Evolutionary conservation across 768 basidiomycete species (phyloP).

Genomic region (Podaxis sp.): DNA sequence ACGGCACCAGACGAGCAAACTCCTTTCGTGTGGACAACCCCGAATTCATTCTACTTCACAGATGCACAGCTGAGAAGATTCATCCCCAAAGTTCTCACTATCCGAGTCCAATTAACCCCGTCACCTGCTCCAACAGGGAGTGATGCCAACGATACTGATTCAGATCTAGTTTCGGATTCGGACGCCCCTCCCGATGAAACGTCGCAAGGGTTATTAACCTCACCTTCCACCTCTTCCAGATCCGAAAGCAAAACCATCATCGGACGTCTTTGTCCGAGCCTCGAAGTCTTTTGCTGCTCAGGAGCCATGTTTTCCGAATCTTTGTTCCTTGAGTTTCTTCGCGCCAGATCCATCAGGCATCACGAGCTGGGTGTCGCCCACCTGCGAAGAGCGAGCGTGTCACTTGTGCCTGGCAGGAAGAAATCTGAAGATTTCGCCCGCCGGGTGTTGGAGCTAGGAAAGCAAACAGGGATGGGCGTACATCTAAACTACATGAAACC

Average conservation of each 20-base stretch:
- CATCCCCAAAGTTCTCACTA: not conserved
- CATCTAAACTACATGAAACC: not conserved
- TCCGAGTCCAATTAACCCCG: not conserved
- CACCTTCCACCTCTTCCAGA: not conserved
- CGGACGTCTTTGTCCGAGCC: not conserved
- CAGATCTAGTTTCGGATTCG: not conserved
- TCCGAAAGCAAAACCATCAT: not conserved
- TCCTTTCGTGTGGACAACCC: not conserved
- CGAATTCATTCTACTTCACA: not conserved
- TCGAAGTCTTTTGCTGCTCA: not conserved
- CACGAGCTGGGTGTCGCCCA: not conserved
- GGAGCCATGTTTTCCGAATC: conserved; percentile 7
- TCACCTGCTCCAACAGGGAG: not conserved
- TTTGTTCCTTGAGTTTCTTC: not conserved
- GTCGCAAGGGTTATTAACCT: not conserved
- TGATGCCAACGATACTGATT: not conserved
- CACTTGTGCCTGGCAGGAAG: not conserved
- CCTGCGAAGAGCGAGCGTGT: not conserved
- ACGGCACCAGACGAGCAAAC: not conserved
- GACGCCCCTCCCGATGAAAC: not conserved
- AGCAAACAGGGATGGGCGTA: not conserved
- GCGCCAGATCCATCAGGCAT: not conserved
- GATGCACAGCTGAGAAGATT: not conserved
- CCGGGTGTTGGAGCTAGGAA: not conserved
- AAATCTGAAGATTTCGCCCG: not conserved